Evolutionary conservation across 2,329 filamentous ascomycete genomes (phyloP).

Genomic region (Apiospora arundinis): DNA sequence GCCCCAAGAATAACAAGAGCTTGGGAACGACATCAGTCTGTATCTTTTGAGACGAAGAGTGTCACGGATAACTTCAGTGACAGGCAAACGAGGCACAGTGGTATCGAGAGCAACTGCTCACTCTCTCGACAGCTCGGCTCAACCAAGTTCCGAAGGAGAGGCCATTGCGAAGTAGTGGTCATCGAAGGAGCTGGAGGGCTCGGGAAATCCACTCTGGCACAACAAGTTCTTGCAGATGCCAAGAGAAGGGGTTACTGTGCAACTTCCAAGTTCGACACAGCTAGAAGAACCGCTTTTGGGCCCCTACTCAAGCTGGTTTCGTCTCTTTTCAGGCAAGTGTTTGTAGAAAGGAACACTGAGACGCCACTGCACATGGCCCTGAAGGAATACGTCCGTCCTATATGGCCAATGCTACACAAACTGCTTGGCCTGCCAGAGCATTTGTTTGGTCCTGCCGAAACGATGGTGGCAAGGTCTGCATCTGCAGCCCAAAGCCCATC

Average conservation of each 20-base stretch:
- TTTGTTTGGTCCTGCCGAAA: slow-evolving; percentile 60
- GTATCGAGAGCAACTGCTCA: slow-evolving; percentile 54
- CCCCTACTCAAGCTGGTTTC: slow-evolving; percentile 69
- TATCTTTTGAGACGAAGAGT: slow-evolving; percentile 56
- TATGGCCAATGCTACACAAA: slow-evolving; percentile 69
- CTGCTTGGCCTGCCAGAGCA: slow-evolving; percentile 73
- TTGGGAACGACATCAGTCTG: slow-evolving; percentile 60
- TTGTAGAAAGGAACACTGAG: slow-evolving; percentile 70
- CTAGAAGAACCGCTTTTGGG: slow-evolving; percentile 65
- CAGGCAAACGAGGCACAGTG: slow-evolving; percentile 49
- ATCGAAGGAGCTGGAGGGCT: slow-evolving; percentile 67
- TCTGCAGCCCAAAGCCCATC: slow-evolving; percentile 42
- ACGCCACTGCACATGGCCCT: slow-evolving; percentile 67
- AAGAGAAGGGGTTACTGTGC: slow-evolving; percentile 68
- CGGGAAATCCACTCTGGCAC: slow-evolving; percentile 70
- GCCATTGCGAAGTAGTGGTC: slow-evolving; percentile 68
- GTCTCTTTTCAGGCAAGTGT: slow-evolving; percentile 71
- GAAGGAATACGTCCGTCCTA: slow-evolving; percentile 66
- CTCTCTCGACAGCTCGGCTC: slow-evolving; percentile 61
- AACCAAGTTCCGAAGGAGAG: slow-evolving; percentile 64
- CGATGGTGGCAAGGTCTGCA: slow-evolving; percentile 42
- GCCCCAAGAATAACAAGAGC: slow-evolving; percentile 47
- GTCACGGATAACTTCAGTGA: slow-evolving; percentile 54
- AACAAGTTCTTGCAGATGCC: slow-evolving; percentile 67
- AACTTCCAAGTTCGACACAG: slow-evolving; percentile 70